Evolutionary conservation across 257 asterid genomes (phyloP).

Genomic region (Lavandula angustifolia): DNA sequence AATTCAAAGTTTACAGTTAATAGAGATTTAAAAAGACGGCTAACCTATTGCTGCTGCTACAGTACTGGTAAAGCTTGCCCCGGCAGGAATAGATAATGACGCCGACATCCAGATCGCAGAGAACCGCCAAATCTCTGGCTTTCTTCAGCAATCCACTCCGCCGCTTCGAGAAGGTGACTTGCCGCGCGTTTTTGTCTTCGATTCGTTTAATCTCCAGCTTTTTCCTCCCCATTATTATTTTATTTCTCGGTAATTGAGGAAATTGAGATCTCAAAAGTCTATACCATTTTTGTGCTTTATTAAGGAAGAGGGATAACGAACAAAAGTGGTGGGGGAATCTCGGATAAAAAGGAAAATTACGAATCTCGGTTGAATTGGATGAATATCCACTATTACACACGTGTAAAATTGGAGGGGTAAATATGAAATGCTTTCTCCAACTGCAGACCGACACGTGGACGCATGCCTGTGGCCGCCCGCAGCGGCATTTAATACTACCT

Average conservation of each 20-base stretch:
- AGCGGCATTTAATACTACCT: background rate
- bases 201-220: constrained; percentile 52
- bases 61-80: constrained; percentile 38
- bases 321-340: background rate
- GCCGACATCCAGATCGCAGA: constrained; percentile 57
- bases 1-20: too few species aligned
- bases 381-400: too few species aligned
- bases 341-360: background rate
- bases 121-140: constrained; percentile 46
- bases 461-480: background rate
- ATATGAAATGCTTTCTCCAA: background rate
- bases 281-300: background rate
- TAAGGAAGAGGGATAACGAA: background rate
- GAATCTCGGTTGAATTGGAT: too few species aligned
- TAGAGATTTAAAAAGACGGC: background rate
- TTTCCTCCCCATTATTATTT: constrained; percentile 51
- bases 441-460: constrained; percentile 9
- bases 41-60: constrained; percentile 47
- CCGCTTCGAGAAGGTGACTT: constrained; percentile 51
- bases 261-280: background rate
- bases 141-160: constrained; percentile 51
- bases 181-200: constrained; percentile 46
- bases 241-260: background rate
- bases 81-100: constrained; percentile 47
- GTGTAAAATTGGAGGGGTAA: too few species aligned